Evolutionary conservation across 768 basidiomycete genomes (phyloP).

Genomic region (Mycena galopus): DNA sequence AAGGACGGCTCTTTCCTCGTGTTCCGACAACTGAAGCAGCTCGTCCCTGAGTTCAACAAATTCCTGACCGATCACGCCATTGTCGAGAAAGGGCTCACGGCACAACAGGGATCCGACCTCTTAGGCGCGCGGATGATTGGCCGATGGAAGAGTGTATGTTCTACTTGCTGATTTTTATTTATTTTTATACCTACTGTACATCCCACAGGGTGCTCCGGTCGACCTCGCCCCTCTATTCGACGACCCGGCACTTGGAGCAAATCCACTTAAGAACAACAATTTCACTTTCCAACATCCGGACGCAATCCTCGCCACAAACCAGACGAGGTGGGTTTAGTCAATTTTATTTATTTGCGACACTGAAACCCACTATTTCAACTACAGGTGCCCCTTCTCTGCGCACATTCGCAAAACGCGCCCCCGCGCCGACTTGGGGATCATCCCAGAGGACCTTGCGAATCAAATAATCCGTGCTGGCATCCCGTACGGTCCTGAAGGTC

Average conservation of each 20-base stretch:
- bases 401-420: too few species aligned
- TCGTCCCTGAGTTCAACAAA: too few species aligned
- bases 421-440: not conserved
- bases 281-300: not conserved
- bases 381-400: not conserved
- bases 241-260: not conserved
- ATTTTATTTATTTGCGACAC: not conserved
- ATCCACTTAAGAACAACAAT: not conserved
- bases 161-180: too few species aligned
- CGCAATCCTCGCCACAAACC: not conserved
- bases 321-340: not conserved
- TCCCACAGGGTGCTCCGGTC: not conserved
- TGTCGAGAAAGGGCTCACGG: too few species aligned
- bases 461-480: not conserved
- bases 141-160: not conserved
- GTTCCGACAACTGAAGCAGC: not conserved
- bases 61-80: too few species aligned
- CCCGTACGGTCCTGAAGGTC: not conserved
- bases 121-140: not conserved
- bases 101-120: too few species aligned
- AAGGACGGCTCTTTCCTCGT: not conserved
- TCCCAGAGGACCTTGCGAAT: not conserved
- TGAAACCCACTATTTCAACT: not conserved
- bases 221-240: not conserved
- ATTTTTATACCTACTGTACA: too few species aligned